phyloP scores from a whole-genome alignment of 306 rosid genomes.

The Prunus dulcis region DNA sequence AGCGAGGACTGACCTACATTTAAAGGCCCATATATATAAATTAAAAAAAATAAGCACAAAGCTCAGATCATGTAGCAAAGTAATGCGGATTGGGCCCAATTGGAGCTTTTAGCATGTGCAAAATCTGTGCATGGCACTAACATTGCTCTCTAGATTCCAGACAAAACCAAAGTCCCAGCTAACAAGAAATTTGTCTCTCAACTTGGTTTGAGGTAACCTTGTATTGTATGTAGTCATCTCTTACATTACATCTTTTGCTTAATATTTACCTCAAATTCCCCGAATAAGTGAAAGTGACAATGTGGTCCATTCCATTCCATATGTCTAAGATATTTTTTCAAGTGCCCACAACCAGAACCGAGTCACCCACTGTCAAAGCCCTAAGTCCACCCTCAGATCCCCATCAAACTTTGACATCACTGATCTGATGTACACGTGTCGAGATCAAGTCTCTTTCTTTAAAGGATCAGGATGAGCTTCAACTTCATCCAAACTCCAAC shows the following conservation, averaged over 20 bases:
- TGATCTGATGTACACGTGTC: not conserved
- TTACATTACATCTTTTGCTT: no score
- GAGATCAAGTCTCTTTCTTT: not conserved
- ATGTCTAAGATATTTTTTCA: not conserved
- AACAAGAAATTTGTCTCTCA: not conserved
- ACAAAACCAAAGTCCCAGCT: not conserved
- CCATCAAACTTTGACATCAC: not conserved
- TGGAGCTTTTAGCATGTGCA: conserved; percentile 14
- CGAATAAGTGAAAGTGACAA: no score
- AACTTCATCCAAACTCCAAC: conserved; percentile 6
- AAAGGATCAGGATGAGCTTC: not conserved
- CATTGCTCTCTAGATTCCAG: conserved; percentile 16
- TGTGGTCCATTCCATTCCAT: no score
- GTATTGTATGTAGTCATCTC: no score
- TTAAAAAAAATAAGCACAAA: conserved; percentile 3
- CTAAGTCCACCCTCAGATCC: not conserved
- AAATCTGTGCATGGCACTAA: not conserved
- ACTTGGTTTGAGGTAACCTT: no score
- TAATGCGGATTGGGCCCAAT: not conserved
- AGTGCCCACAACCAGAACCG: not conserved
- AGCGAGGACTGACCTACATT: not conserved
- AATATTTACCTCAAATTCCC: no score
- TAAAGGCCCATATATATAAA: conserved; percentile 12
- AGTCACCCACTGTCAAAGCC: not conserved
- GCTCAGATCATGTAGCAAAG: not conserved